A percentile compares a stretch with the other conserved stretches of the same genome.
Conservation (phyloP, 805 yeast species). For the Saccharomycopsis malanga region DNA sequence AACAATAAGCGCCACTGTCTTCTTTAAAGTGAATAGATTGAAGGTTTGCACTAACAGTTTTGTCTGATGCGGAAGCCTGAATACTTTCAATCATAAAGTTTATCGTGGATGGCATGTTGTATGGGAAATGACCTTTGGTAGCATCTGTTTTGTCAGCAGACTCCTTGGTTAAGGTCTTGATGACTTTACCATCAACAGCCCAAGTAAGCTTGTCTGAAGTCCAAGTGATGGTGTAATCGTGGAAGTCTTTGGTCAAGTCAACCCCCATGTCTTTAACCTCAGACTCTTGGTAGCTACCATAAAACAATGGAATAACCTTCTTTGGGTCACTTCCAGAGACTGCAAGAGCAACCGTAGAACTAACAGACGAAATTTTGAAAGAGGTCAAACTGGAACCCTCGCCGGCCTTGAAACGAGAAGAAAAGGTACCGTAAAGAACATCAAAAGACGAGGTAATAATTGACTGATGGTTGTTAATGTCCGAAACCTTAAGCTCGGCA, state of each 20-base stretch:
- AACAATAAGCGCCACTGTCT: slow-evolving; percentile 11
- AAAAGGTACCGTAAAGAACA: slow-evolving; percentile 11
- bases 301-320: slow-evolving; percentile 5
- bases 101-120: slow-evolving; percentile 12
- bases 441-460: slow-evolving; percentile 16
- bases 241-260: slow-evolving; percentile 14
- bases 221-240: slow-evolving; percentile 7
- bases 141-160: background rate
- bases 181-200: slow-evolving; percentile 10
- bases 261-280: slow-evolving; percentile 4
- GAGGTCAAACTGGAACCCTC: slow-evolving; percentile 10
- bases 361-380: slow-evolving; percentile 18
- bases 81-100: slow-evolving; percentile 18
- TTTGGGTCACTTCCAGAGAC: slow-evolving; percentile 11
- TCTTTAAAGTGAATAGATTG: slow-evolving; percentile 5
- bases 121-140: slow-evolving; percentile 9
- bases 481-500: background rate
- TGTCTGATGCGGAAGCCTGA: background rate
- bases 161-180: slow-evolving; percentile 9
- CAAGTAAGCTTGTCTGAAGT: slow-evolving; percentile 4
- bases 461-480: background rate
- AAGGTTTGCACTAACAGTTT: slow-evolving; percentile 5
- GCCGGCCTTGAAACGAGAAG: slow-evolving; percentile 7
- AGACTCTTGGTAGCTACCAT: background rate
- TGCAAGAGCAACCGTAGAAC: slow-evolving; percentile 9